Percentiles rank a stretch among this genome's conserved stretches.
phyloP scores from a whole-genome alignment of 2,329 filamentous ascomycete species.

The Tympanopsis confertula region DNA sequence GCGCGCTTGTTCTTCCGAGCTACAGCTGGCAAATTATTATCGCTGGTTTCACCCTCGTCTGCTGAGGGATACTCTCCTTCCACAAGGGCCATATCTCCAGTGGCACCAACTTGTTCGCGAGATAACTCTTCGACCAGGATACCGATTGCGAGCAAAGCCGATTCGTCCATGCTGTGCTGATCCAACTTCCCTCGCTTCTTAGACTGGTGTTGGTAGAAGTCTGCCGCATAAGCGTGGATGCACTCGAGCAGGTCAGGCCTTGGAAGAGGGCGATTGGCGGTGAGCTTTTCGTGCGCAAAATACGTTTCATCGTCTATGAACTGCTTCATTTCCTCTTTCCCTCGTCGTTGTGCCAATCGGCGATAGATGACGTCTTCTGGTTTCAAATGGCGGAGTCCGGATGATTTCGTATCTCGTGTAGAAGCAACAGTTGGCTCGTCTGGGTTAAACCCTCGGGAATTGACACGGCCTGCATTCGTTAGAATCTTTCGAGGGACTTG shows the following conservation, averaged over 20 bases:
- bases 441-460: conserved; percentile 18
- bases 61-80: conserved; percentile 25
- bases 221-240: conserved; percentile 42
- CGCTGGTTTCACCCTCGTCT: too few relatives aligned
- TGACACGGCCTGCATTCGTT: conserved; percentile 1
- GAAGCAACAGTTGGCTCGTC: conserved; percentile 10
- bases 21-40: too few relatives aligned
- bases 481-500: not conserved
- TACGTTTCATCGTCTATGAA: conserved; percentile 44
- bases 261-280: conserved; percentile 28
- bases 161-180: conserved; percentile 47
- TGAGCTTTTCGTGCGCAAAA: conserved; percentile 34
- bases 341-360: conserved; percentile 30
- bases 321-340: conserved; percentile 38
- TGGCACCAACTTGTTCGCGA: conserved; percentile 36
- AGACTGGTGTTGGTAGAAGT: conserved; percentile 33
- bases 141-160: conserved; percentile 46
- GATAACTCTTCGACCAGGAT: conserved; percentile 48
- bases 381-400: conserved; percentile 23
- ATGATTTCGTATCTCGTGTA: conserved; percentile 19
- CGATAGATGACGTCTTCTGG: conserved; percentile 49
- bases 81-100: conserved; percentile 44
- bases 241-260: conserved; percentile 42
- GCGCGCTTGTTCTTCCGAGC: too few relatives aligned
- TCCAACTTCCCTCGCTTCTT: conserved; percentile 19